Evolutionary conservation across 2,329 filamentous ascomycete genomes (phyloP), one percentile per base, ranked within the genome.

Genomic region (Cercospora sesami): DNA sequence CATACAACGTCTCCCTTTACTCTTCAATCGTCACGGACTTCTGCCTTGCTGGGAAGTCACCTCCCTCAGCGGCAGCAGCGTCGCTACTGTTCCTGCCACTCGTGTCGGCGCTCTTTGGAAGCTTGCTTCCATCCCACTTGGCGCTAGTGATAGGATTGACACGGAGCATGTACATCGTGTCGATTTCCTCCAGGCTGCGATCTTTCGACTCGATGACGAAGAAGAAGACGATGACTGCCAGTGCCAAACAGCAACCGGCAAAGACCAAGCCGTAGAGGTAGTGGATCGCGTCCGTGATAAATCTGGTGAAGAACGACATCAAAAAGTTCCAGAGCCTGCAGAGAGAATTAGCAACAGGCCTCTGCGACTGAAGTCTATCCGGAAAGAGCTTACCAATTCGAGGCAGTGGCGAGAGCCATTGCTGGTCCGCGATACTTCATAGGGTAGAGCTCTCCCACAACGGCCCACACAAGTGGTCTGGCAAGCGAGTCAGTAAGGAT

Each of bases 361-460:
- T 30, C 2, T 4, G 12, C 14, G 1, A 9, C 16, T 7, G 2
- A 26, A 3, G 4, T n/a, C 5, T 14, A 7, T 28, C 2, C 7
- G 12, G 48, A 26, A 30, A 16, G 3, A 4, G 16, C 65, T 67
- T 64, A 67, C 81, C 81, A 83, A 74, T 83, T 83, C 21, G 74
- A 77, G 5, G 81, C 79, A 1, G 81, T 83, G 1, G 81, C 80
- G 1, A 83, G 73, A 8, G 78, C 81, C 80, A 83, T 83, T 70
- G 78, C 79, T 63, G 78, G 80, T 0, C 81, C 81, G 6, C 81
- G 77, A 73, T 82, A 82, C 28, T 73, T 69, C 14, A 73, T 73
- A 21, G 78, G 78, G 68, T 77, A 79, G 8, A 79, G 72, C 69
- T 79, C 78, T 48, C 74, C 77, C 31, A 77, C 74, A 26, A 79